phyloP scores from a whole-genome alignment of 2,329 filamentous ascomycete species.

The Penicillium sp. region DNA sequence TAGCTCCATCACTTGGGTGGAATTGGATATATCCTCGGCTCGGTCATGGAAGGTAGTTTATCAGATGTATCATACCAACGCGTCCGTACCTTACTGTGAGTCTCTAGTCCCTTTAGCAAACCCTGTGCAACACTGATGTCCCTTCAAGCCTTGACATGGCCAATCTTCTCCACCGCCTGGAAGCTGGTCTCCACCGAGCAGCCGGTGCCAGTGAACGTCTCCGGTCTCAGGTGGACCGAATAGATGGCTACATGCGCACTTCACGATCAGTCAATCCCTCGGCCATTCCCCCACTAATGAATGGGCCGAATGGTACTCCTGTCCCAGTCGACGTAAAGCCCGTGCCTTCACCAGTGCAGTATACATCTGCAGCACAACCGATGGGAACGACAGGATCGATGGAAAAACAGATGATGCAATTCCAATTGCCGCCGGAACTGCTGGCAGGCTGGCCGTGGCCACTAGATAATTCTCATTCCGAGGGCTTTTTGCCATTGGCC shows the following conservation, averaged over 20 bases:
- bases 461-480: slow-evolving; percentile 23
- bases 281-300: slow-evolving; percentile 2
- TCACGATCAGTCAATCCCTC: slow-evolving; percentile 19
- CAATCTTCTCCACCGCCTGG: slow-evolving; percentile 47
- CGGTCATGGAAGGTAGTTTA: slow-evolving; percentile 47
- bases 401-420: slow-evolving; percentile 31
- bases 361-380: not conserved
- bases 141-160: slow-evolving; percentile 40
- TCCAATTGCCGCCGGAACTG: slow-evolving; percentile 43
- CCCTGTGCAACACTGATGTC: not conserved
- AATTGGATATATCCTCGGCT: slow-evolving; percentile 52
- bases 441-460: slow-evolving; percentile 46
- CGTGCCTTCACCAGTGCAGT: slow-evolving; percentile 1
- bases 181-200: slow-evolving; percentile 42
- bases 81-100: slow-evolving; percentile 43
- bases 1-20: slow-evolving; percentile 49
- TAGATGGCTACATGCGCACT: slow-evolving; percentile 46
- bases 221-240: slow-evolving; percentile 43
- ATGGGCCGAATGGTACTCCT: slow-evolving; percentile 7
- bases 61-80: slow-evolving; percentile 44
- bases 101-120: not conserved
- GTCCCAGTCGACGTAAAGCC: slow-evolving; percentile 6
- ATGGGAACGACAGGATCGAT: slow-evolving; percentile 9
- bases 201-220: slow-evolving; percentile 43
- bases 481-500: slow-evolving; percentile 25